phyloP scores from a whole-genome alignment of 331 rosid species.

The Quercus lobata region DNA sequence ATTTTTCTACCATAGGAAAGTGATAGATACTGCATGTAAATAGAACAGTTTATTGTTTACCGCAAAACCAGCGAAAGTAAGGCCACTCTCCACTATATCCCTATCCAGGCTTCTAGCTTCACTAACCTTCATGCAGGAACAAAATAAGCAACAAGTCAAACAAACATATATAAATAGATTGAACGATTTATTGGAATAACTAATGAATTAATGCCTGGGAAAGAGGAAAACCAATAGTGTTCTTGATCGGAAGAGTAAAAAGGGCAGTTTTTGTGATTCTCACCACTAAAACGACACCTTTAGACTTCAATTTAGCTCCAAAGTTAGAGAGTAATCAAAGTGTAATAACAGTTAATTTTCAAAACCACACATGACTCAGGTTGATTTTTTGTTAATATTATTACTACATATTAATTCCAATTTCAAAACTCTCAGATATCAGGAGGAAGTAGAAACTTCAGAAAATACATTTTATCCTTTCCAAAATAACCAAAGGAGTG shows the following conservation, averaged over 20 bases:
- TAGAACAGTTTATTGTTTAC: constrained; percentile 35
- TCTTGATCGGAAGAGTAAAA: not conserved
- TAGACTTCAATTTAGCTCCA: not conserved
- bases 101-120: constrained; percentile 99
- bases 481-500: not conserved
- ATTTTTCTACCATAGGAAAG: not conserved
- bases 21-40: not conserved
- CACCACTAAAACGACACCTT: not conserved
- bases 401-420: too few relatives aligned
- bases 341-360: not conserved
- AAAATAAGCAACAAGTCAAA: constrained; percentile 22
- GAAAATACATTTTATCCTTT: not conserved
- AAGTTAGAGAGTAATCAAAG: not conserved
- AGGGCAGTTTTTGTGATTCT: not conserved
- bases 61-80: constrained; percentile 95
- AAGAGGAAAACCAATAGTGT: constrained; percentile 1
- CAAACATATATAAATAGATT: not conserved
- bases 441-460: not conserved
- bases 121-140: constrained; percentile 74
- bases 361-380: not conserved
- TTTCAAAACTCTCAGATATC: not conserved
- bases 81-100: constrained; percentile 83
- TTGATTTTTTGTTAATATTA: not conserved
- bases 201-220: not conserved
- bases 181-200: not conserved